These are phyloP conservation scores for Phytophthora syringae DNA, from an alignment of 352 stramenopile species.

Conservation along the genomic window DNA sequence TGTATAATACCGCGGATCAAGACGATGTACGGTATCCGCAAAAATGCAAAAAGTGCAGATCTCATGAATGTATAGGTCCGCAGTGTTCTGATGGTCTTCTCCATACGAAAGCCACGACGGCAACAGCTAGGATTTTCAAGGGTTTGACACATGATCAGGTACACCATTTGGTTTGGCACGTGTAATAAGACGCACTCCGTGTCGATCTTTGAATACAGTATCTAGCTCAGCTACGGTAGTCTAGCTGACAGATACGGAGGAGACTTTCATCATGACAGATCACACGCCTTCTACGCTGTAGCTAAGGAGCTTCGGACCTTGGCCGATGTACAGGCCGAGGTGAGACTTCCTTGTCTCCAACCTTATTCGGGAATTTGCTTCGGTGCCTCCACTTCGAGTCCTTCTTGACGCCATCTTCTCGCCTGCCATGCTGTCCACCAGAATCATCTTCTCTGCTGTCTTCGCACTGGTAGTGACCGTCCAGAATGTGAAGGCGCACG, in stretches of 20 bases:
- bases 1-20: slow-evolving; percentile 6
- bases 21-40: slow-evolving; percentile 9
- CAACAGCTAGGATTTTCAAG: too few species aligned
- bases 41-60: slow-evolving; percentile 23
- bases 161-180: slow-evolving; percentile 21
- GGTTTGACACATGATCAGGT: not conserved
- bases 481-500: slow-evolving; percentile 26
- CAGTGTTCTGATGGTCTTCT: slow-evolving; percentile 9
- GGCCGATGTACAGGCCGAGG: not conserved
- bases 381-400: slow-evolving; percentile 16
- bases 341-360: not conserved
- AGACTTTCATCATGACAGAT: slow-evolving; percentile 33
- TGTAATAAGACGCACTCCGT: too few species aligned
- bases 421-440: slow-evolving; percentile 27
- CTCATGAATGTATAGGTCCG: slow-evolving; percentile 25
- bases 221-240: too few species aligned
- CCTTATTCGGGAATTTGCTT: slow-evolving; percentile 34
- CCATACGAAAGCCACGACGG: not conserved
- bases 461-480: slow-evolving; percentile 6
- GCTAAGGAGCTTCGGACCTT: not conserved
- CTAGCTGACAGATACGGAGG: slow-evolving; percentile 5
- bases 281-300: slow-evolving; percentile 22
- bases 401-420: slow-evolving; percentile 4
- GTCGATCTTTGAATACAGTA: too few species aligned
- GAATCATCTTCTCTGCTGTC: slow-evolving; percentile 11